Evolutionary conservation across 805 yeast genomes (phyloP), one percentile per base, ranked within the genome.

Genomic region (Ogataea thermomethanolica): DNA sequence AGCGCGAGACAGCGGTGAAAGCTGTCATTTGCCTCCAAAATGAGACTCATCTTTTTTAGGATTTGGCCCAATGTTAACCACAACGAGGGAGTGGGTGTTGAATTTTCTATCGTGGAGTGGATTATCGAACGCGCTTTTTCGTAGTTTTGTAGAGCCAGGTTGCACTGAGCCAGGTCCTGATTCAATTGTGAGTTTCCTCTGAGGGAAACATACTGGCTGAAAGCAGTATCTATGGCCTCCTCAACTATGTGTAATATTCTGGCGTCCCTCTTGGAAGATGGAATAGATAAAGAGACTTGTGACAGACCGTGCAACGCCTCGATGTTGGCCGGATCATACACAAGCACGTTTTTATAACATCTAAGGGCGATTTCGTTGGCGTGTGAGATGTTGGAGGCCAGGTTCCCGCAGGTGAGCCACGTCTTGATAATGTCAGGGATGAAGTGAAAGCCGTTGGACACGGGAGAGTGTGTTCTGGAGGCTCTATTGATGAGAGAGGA

Each of bases 161-260:
- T 77, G 39, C 79, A 71, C 43, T 74, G 76, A 0, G 78, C 69
- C 37, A 78, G 59, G 50, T 76, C 81, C 35, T 64, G 68, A 65
- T 74, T 71, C 4, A 78, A 48, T 5, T 50, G 45, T 0, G 70
- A 47, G 35, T 69, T 71, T 33, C 64, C 63, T 23, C 64, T 55
- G 15, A 77, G 53, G 1, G 58, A 58, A 3, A 72, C 70, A 41
- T 55, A 65, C 14, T 53, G 50, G 9, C 62, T 66, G 33, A 73
- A 57, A 4, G 73, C 57, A 21, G 63, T 53, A 37, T 63, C 67
- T 12, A 75, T 54, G 5, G 68, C 50, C 29, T 67, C 71, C 8
- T 72, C 65, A 4, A 75, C 61, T 5, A 56, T 56, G 30, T 60
- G 69, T 5, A 69, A 55, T 4, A 76, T 74, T n/a, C 24, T 10